Evolutionary conservation across 192 early-diverging fungal species (phyloP).

Genomic region (Backusella morwellensis): DNA sequence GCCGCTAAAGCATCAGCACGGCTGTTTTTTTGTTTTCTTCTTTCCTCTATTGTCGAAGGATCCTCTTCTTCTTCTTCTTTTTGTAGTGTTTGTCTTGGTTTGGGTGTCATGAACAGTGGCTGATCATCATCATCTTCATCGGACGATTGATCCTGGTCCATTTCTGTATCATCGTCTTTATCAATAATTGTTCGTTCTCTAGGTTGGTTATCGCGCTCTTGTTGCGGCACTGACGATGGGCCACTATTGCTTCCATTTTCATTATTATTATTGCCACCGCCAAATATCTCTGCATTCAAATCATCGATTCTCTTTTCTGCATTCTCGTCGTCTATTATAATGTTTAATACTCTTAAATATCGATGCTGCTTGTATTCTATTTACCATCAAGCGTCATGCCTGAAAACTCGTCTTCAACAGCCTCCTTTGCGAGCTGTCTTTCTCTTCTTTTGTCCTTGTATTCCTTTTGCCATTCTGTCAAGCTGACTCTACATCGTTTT

Average conservation of each 20-base stretch:
- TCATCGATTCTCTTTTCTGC: background rate
- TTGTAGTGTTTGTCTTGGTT: background rate
- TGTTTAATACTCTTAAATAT: too few species aligned
- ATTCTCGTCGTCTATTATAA: background rate
- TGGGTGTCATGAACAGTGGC: background rate
- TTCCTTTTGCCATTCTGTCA: slow-evolving; percentile 3
- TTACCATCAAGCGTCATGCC: slow-evolving; percentile 21
- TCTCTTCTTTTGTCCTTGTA: background rate
- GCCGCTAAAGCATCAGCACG: background rate
- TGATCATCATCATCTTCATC: background rate
- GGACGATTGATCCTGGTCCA: background rate
- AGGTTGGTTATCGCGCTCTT: background rate
- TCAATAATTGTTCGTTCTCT: background rate
- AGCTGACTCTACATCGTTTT: slow-evolving; percentile 1
- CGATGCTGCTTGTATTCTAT: too few species aligned
- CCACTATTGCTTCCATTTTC: background rate
- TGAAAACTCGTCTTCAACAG: background rate
- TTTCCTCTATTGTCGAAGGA: background rate
- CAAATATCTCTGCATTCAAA: background rate
- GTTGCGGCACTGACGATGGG: background rate
- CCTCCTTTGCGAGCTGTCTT: background rate
- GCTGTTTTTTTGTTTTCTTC: background rate
- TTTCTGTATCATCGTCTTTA: background rate
- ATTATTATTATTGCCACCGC: background rate
- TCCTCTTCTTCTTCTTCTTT: background rate